Evolutionary conservation across 2,329 filamentous ascomycete species (phyloP), one percentile per base, ranked within the genome.

Genomic region (Colletotrichum sp.): DNA sequence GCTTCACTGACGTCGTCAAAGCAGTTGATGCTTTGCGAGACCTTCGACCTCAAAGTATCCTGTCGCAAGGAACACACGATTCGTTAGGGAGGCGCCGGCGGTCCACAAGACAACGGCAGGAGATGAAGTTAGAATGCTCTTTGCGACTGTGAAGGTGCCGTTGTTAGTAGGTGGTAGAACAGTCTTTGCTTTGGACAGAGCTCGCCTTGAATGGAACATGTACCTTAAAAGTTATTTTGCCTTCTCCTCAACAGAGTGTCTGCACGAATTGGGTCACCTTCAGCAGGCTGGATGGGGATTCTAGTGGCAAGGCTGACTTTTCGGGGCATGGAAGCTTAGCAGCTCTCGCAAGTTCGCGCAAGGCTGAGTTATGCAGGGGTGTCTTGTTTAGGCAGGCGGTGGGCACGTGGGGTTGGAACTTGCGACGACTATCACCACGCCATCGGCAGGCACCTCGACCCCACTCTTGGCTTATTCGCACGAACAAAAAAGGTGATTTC

Each of bases 291-390:
- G 27, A 22, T 57, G 29, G 64, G 68, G 52, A 65, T 75, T 63
- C 34, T 62, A 71, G 49, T 75, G 75, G 72, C 75, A 63, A 77
- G 75, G 72, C 75, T 77, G 75, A 77, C 30, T 57, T 32, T 75
- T 74, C 55, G 68, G 55, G 49, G 22, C 61, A 32, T 39, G 36
- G 71, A 71, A 71, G 66, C 66, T 75, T 36, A 62, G 71, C 61
- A 49, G 64, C 71, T 77, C 49, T 69, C 72, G 69, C 66, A 66
- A 69, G 30, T 52, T 36, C 63, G 55, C 68, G 75, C 75, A 72
- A 77, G 75, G 75, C 75, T 77, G 75, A 77, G 64, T 66, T 30
- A 76, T 77, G 72, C 75, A 77, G 75, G 72, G 72, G 75, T 65
- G 75, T 69, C 75, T 39, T 25, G 22, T 66, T 65, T 29, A 34